Percentiles rank a stretch among this genome's conserved stretches.
Evolutionary conservation across 2,329 filamentous ascomycete species (phyloP).

Genomic region (Plectosphaerella sp.): DNA sequence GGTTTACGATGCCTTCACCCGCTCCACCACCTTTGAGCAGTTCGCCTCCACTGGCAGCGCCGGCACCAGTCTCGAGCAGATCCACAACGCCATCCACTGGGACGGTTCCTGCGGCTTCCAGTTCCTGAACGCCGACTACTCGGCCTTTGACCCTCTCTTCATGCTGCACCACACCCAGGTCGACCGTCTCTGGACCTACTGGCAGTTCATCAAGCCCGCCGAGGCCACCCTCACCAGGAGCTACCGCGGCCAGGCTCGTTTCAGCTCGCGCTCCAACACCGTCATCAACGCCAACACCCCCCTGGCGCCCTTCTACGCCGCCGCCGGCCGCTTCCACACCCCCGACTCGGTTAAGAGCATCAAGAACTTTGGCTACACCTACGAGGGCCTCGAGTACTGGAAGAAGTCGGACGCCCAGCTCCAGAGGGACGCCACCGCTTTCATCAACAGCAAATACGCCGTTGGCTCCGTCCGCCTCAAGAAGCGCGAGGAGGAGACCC

Average conservation of each 20-base stretch:
- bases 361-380: conserved; percentile 32
- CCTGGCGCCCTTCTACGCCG: conserved; percentile 45
- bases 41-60: conserved; percentile 14
- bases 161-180: conserved; percentile 44
- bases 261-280: conserved; percentile 32
- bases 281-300: conserved; percentile 35
- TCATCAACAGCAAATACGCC: conserved; percentile 28
- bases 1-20: conserved; percentile 33
- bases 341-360: conserved; percentile 23
- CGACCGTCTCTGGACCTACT: conserved; percentile 59
- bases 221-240: conserved; percentile 25
- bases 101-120: conserved; percentile 29
- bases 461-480: neutral
- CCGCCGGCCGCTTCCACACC: conserved; percentile 35
- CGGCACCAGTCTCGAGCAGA: conserved; percentile 36
- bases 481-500: neutral
- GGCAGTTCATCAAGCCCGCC: conserved; percentile 36
- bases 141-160: conserved; percentile 42
- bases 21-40: conserved; percentile 26
- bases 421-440: conserved; percentile 19
- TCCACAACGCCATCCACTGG: conserved; percentile 38
- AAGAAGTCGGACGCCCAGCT: conserved; percentile 23
- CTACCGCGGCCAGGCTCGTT: conserved; percentile 25
- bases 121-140: conserved; percentile 23
- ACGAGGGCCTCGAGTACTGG: conserved; percentile 20